Conservation (phyloP, 371 early-diverging fungal species). For the Rhizopus microsporus region DNA sequence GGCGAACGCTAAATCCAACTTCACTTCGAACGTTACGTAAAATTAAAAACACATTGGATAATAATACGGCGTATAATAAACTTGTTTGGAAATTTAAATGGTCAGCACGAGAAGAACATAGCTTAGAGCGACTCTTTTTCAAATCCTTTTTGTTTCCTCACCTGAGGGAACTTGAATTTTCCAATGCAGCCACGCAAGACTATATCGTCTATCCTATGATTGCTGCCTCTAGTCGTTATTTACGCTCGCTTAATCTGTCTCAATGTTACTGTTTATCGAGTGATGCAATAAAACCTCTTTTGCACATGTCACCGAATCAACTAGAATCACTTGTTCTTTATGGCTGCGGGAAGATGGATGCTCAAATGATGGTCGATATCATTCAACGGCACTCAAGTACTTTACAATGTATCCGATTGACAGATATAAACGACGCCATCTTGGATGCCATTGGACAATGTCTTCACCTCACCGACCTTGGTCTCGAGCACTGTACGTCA, state of each 20-base stretch:
- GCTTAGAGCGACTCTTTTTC: conserved; percentile 33
- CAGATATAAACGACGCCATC: conserved; percentile 40
- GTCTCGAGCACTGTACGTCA: conserved; percentile 41
- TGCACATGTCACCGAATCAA: conserved; percentile 24
- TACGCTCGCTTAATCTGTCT: conserved; percentile 40
- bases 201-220: conserved; percentile 35
- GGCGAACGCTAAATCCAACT: conserved; percentile 39
- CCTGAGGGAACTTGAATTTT: conserved; percentile 38
- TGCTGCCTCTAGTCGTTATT: conserved; percentile 17
- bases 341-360: conserved; percentile 43
- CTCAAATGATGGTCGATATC: conserved; percentile 27
- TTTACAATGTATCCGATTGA: conserved; percentile 33
- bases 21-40: conserved; percentile 37
- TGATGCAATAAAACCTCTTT: conserved; percentile 37
- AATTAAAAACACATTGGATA: conserved; percentile 41
- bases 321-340: conserved; percentile 39
- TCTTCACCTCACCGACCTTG: conserved; percentile 27
- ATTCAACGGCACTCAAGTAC: conserved; percentile 33
- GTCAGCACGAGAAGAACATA: conserved; percentile 29
- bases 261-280: conserved; percentile 49
- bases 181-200: conserved; percentile 47
- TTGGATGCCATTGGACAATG: conserved; percentile 35
- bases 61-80: conserved; percentile 25
- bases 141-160: conserved; percentile 38
- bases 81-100: conserved; percentile 35